A percentile compares a stretch with the other conserved stretches of the same genome.
Conservation (phyloP, 495 filamentous ascomycete genomes). For the Penicillium verhagenii region DNA sequence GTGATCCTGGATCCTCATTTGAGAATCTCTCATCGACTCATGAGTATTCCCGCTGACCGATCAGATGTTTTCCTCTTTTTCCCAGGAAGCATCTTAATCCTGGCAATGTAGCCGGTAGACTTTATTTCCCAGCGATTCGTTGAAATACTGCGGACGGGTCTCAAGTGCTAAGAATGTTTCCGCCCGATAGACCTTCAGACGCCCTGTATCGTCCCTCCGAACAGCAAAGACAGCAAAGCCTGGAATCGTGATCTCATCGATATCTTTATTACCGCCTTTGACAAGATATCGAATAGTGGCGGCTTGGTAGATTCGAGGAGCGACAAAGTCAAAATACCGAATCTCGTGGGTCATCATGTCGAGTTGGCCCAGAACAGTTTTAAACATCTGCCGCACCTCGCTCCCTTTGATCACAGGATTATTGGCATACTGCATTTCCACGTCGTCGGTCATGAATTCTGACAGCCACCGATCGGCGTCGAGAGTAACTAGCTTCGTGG, state of each 20-base stretch:
- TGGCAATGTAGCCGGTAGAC: too few species aligned
- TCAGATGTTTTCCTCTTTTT: too few species aligned
- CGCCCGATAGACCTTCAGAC: conserved; percentile 9
- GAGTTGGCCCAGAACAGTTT: conserved; percentile 5
- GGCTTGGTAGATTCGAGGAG: conserved; percentile 14
- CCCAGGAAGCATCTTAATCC: too few species aligned
- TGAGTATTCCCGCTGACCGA: too few species aligned
- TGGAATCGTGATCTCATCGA: conserved; percentile 12
- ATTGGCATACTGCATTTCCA: conserved; percentile 13
- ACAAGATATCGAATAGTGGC: conserved; percentile 12
- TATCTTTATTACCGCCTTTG: conserved; percentile 6
- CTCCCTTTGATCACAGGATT: conserved; percentile 8
- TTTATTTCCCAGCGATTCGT: not conserved
- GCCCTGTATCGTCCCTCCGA: not conserved
- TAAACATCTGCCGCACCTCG: conserved; percentile 14
- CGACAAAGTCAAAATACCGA: conserved; percentile 10
- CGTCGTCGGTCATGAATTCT: conserved; percentile 14
- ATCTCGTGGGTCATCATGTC: conserved; percentile 11
- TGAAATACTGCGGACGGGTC: conserved; percentile 12
- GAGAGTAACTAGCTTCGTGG: conserved; percentile 7
- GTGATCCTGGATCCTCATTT: too few species aligned
- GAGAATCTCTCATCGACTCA: too few species aligned
- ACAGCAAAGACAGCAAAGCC: conserved; percentile 8
- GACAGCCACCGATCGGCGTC: conserved; percentile 9
- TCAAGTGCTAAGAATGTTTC: conserved; percentile 10